These are phyloP conservation scores for Aspergillus affinis DNA, from an alignment of 495 filamentous ascomycete genomes.

Conservation along the genomic window DNA sequence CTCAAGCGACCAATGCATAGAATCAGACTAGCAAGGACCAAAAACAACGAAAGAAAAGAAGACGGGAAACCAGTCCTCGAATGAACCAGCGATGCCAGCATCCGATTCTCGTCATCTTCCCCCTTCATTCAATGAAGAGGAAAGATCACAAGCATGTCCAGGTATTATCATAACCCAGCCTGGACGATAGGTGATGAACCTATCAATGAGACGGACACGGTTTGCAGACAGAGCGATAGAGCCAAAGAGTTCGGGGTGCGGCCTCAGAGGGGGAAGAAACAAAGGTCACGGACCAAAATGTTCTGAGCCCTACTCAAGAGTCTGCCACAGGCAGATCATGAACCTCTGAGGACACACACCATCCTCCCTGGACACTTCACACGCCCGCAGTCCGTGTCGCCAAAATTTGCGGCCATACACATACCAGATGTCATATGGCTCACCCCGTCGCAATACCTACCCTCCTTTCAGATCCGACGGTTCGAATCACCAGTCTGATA, in stretches of 20 bases:
- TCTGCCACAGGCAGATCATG: slow-evolving; percentile 41
- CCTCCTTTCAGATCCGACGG: slow-evolving; percentile 12
- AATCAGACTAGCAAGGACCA: slow-evolving; percentile 14
- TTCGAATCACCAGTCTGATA: slow-evolving; percentile 23
- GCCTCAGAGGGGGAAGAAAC: not conserved
- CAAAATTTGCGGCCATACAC: slow-evolving; percentile 22
- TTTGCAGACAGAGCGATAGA: not conserved
- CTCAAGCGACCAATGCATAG: slow-evolving; percentile 18
- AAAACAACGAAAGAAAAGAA: slow-evolving; percentile 17
- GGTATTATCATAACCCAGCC: slow-evolving; percentile 38
- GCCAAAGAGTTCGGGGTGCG: not conserved
- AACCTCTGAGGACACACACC: slow-evolving; percentile 1
- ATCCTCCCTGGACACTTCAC: slow-evolving; percentile 14
- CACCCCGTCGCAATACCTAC: slow-evolving; percentile 17
- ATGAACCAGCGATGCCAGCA: slow-evolving; percentile 36
- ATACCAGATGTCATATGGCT: slow-evolving; percentile 24
- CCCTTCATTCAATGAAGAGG: slow-evolving; percentile 20
- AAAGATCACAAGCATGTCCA: slow-evolving; percentile 35
- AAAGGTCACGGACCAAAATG: slow-evolving; percentile 24
- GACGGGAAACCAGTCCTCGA: slow-evolving; percentile 20
- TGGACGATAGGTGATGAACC: slow-evolving; percentile 53
- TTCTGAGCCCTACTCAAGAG: slow-evolving; percentile 3
- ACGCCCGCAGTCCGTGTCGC: slow-evolving; percentile 10
- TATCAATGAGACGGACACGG: slow-evolving; percentile 28
- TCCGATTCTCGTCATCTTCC: slow-evolving; percentile 38